A percentile compares a stretch with the other conserved stretches of the same genome.
phyloP scores from a whole-genome alignment of 768 basidiomycete species.

The Lanmaoa rubissima region DNA sequence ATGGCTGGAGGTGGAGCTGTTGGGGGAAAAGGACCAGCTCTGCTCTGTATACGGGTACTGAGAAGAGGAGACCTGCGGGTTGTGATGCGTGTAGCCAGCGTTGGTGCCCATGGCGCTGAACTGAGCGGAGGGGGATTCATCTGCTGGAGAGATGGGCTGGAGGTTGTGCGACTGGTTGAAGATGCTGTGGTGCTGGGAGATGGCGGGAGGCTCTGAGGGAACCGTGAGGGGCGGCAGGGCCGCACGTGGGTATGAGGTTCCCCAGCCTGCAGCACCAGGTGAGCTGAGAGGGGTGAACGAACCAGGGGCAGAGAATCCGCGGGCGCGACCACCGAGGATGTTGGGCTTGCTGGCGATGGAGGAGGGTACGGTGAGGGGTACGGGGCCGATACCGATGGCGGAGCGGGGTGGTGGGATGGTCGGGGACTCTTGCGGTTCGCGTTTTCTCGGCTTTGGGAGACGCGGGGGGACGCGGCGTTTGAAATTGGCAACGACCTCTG shows the following conservation, averaged over 20 bases:
- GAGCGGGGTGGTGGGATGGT: conserved; percentile 72
- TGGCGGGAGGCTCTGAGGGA: conserved; percentile 67
- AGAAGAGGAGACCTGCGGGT: conserved; percentile 42
- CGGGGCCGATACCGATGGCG: conserved; percentile 64
- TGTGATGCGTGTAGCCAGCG: conserved; percentile 32
- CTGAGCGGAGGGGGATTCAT: conserved; percentile 59
- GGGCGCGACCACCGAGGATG: conserved; percentile 55
- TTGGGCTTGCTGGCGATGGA: conserved; percentile 36
- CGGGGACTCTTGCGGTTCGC: conserved; percentile 67
- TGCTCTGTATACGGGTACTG: conserved; percentile 67
- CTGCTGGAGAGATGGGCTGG: conserved; percentile 67
- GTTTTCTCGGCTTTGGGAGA: conserved; percentile 82
- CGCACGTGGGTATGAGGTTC: conserved; percentile 54
- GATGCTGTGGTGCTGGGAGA: conserved; percentile 54
- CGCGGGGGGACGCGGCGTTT: conserved; percentile 95
- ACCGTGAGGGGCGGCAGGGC: conserved; percentile 81
- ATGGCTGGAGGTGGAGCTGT: conserved; percentile 58
- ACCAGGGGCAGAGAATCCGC: conserved; percentile 83
- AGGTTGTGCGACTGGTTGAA: conserved; percentile 59
- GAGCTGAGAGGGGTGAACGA: conserved; percentile 73
- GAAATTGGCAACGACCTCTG: conserved; percentile 90
- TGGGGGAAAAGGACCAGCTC: conserved; percentile 50
- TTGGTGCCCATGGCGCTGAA: conserved; percentile 40
- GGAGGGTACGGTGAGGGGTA: conserved; percentile 60
- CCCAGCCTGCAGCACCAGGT: conserved; percentile 56